These are phyloP conservation scores for Lipomyces orientalis DNA, from an alignment of 805 yeast genomes.

Conservation along the genomic window DNA sequence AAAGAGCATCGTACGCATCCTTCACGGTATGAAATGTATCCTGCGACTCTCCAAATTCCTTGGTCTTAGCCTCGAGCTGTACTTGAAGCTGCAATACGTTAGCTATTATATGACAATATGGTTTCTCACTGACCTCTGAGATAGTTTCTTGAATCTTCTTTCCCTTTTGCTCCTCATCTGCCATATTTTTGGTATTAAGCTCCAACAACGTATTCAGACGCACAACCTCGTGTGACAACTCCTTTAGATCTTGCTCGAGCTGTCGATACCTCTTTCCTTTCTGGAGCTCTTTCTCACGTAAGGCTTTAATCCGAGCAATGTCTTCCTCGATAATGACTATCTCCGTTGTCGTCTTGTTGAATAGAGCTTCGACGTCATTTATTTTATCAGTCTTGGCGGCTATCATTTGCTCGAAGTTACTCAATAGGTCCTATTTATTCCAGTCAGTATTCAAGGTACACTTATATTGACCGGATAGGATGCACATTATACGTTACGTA, in stretches of 20 bases:
- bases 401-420: constrained; percentile 20
- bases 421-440: constrained; percentile 18
- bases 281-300: constrained; percentile 62
- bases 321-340: constrained; percentile 65
- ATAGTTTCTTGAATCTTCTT: constrained; percentile 47
- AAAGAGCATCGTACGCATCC: constrained; percentile 52
- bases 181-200: constrained; percentile 60
- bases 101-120: constrained; percentile 12
- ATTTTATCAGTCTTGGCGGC: constrained; percentile 20
- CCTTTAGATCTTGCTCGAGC: constrained; percentile 63
- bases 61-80: constrained; percentile 45
- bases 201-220: constrained; percentile 69
- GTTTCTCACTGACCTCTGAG: constrained; percentile 44
- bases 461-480: neutral
- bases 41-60: constrained; percentile 52
- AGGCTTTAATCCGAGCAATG: constrained; percentile 56
- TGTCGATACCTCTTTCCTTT: constrained; percentile 66
- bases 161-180: constrained; percentile 57
- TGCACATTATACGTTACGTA: constrained; percentile 53
- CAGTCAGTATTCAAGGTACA: neutral
- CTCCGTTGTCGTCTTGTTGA: constrained; percentile 49
- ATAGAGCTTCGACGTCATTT: constrained; percentile 9
- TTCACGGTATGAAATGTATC: constrained; percentile 54
- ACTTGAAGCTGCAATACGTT: constrained; percentile 8
- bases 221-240: constrained; percentile 65